Evolutionary conservation across 495 filamentous ascomycete species (phyloP).

Genomic region (Cairneyella variabilis): DNA sequence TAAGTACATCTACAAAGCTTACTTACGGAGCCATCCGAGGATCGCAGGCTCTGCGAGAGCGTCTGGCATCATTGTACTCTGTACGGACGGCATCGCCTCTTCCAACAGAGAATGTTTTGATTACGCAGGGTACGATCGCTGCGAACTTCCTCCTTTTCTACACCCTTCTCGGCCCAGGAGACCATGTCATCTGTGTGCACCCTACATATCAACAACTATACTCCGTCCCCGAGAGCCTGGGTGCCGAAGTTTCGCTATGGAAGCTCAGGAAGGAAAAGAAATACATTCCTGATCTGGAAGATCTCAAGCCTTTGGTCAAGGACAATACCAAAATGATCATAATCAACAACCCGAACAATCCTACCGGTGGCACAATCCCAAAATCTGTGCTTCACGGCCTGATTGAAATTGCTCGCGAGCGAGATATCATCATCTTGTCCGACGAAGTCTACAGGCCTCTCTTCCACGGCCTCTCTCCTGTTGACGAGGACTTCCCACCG

Average conservation of each 20-base stretch:
- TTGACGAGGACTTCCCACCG: slow-evolving; percentile 55
- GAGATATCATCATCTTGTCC: slow-evolving; percentile 63
- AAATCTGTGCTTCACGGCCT: slow-evolving; percentile 55
- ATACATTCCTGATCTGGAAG: slow-evolving; percentile 64
- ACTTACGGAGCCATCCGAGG: slow-evolving; percentile 72
- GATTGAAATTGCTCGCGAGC: slow-evolving; percentile 57
- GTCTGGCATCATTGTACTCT: slow-evolving; percentile 65
- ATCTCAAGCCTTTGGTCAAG: slow-evolving; percentile 63
- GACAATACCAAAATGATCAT: slow-evolving; percentile 68
- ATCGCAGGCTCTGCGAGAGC: slow-evolving; percentile 56
- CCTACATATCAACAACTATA: slow-evolving; percentile 92
- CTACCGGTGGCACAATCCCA: slow-evolving; percentile 71
- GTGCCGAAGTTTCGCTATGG: slow-evolving; percentile 81
- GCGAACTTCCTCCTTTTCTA: slow-evolving; percentile 81
- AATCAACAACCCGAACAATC: slow-evolving; percentile 84
- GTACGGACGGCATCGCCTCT: slow-evolving; percentile 46
- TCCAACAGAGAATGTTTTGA: slow-evolving; percentile 63
- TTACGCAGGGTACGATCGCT: slow-evolving; percentile 77
- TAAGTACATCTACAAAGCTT: slow-evolving; percentile 48
- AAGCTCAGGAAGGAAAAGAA: slow-evolving; percentile 59
- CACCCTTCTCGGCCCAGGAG: slow-evolving; percentile 68
- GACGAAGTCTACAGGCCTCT: slow-evolving; percentile 89
- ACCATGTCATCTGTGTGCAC: slow-evolving; percentile 87
- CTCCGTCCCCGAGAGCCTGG: slow-evolving; percentile 68
- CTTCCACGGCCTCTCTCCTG: slow-evolving; percentile 58